These are phyloP conservation scores for Xylariales sp. DNA, from an alignment of 2,329 filamentous ascomycete genomes.

Conservation along the genomic window DNA sequence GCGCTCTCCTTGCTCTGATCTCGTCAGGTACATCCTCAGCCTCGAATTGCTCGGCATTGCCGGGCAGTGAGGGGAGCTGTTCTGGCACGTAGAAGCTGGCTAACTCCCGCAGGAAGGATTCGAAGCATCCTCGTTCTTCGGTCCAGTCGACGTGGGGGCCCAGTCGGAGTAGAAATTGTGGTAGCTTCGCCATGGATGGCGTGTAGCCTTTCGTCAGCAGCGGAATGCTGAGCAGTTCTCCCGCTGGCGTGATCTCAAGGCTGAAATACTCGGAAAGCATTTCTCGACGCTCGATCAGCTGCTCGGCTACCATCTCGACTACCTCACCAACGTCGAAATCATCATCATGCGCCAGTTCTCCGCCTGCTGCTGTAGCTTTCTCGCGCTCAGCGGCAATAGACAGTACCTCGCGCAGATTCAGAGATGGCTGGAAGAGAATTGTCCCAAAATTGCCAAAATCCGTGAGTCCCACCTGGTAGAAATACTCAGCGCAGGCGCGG, in stretches of 20 bases:
- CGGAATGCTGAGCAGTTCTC: constrained; percentile 74
- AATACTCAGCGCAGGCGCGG: constrained; percentile 78
- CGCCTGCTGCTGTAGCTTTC: constrained; percentile 37
- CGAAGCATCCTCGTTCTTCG: constrained; percentile 80
- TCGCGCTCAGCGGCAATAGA: constrained; percentile 69
- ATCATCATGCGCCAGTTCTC: constrained; percentile 33
- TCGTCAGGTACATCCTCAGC: constrained; percentile 42
- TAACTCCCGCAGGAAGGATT: constrained; percentile 77
- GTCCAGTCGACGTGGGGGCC: constrained; percentile 87
- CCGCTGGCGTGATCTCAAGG: constrained; percentile 72
- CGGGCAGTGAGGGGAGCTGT: constrained; percentile 54
- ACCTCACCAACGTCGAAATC: constrained; percentile 65
- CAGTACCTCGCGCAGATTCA: constrained; percentile 68
- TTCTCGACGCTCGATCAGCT: constrained; percentile 70
- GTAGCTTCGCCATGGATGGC: constrained; percentile 80
- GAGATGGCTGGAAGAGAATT: constrained; percentile 73
- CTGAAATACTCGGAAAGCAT: constrained; percentile 95
- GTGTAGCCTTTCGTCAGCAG: constrained; percentile 85
- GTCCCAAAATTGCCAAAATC: constrained; percentile 93
- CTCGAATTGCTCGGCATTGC: constrained; percentile 23
- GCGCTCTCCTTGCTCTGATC: constrained; percentile 55
- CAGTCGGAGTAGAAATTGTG: constrained; percentile 79
- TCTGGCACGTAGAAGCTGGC: constrained; percentile 91
- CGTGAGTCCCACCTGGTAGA: constrained; percentile 91
- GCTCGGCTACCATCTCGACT: constrained; percentile 58